Evolutionary conservation across 2,329 filamentous ascomycete genomes (phyloP).

Genomic region (Penicillium sp.): DNA sequence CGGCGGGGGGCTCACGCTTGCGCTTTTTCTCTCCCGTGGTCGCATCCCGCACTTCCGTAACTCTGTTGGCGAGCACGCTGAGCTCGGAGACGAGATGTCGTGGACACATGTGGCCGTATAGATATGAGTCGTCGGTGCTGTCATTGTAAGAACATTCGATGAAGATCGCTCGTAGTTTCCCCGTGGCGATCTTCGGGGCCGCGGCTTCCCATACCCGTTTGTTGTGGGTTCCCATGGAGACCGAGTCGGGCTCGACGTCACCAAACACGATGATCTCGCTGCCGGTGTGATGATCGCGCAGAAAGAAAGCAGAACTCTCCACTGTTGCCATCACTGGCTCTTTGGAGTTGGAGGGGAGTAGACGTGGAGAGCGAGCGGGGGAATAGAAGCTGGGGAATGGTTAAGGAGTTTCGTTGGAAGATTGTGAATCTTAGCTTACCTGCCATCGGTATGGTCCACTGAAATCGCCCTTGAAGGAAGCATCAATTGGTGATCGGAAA

Average conservation of each 20-base stretch:
- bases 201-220: slow-evolving; percentile 82
- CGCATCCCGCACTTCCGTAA: slow-evolving; percentile 52
- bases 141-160: slow-evolving; percentile 96
- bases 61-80: slow-evolving; percentile 65
- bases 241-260: slow-evolving; percentile 86
- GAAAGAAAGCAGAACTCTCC: slow-evolving; percentile 91
- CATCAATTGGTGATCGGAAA: slow-evolving; percentile 48
- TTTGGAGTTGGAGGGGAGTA: slow-evolving; percentile 14
- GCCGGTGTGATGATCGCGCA: slow-evolving; percentile 68
- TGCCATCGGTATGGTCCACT: slow-evolving; percentile 29
- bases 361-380: slow-evolving; percentile 27
- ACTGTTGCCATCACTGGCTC: slow-evolving; percentile 28
- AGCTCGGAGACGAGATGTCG: slow-evolving; percentile 79
- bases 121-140: slow-evolving; percentile 67
- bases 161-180: slow-evolving; percentile 75
- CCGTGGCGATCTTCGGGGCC: slow-evolving; percentile 74
- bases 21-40: slow-evolving; percentile 39
- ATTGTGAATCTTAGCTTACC: slow-evolving; percentile 21
- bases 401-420: not conserved
- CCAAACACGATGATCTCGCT: slow-evolving; percentile 90
- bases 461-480: slow-evolving; percentile 37
- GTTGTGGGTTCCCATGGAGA: slow-evolving; percentile 80
- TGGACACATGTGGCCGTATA: slow-evolving; percentile 89
- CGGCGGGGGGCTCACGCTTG: slow-evolving; percentile 32
- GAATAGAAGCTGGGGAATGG: slow-evolving; percentile 26